A percentile compares a stretch with the other conserved stretches of the same genome.
Conservation (phyloP, 2,329 filamentous ascomycete species). For the Hypoxylon sp. region DNA sequence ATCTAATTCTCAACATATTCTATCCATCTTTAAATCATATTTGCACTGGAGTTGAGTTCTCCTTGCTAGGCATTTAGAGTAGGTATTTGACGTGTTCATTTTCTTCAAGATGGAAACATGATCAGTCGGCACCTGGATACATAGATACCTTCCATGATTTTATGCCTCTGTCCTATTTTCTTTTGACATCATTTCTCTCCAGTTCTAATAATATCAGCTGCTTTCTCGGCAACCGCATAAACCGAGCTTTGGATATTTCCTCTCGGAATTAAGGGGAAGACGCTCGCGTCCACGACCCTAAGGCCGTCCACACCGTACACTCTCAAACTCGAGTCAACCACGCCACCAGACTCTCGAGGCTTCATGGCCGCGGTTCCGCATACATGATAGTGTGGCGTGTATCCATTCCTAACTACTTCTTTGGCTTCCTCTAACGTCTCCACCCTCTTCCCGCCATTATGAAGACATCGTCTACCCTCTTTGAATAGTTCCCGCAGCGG, state of each 20-base stretch:
- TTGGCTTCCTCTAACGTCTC: constrained; percentile 38
- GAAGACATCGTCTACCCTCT: constrained; percentile 6
- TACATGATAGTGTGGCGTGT: constrained; percentile 35
- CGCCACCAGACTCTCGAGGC: constrained; percentile 45
- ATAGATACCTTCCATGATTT: no score
- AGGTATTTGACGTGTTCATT: no score
- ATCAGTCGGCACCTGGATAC: no score
- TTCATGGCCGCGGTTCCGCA: constrained; percentile 46
- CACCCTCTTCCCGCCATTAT: constrained; percentile 29
- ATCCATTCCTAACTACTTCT: constrained; percentile 13
- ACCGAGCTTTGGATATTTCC: constrained; percentile 45
- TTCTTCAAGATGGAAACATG: no score
- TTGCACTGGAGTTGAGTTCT: no score
- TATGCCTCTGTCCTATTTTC: no score
- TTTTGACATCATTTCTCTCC: no score
- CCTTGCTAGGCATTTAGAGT: no score
- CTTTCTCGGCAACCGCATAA: constrained; percentile 46
- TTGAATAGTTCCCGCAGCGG: constrained; percentile 27
- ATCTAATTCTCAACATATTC: no score
- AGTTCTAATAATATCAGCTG: constrained; percentile 43
- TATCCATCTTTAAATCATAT: no score
- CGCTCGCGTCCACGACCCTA: constrained; percentile 48
- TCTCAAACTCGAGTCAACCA: constrained; percentile 46
- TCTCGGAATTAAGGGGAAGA: constrained; percentile 47
- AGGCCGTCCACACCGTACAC: constrained; percentile 48